Conservation (phyloP, 352 stramenopile genomes). For the Aphanomyces euteiches region DNA sequence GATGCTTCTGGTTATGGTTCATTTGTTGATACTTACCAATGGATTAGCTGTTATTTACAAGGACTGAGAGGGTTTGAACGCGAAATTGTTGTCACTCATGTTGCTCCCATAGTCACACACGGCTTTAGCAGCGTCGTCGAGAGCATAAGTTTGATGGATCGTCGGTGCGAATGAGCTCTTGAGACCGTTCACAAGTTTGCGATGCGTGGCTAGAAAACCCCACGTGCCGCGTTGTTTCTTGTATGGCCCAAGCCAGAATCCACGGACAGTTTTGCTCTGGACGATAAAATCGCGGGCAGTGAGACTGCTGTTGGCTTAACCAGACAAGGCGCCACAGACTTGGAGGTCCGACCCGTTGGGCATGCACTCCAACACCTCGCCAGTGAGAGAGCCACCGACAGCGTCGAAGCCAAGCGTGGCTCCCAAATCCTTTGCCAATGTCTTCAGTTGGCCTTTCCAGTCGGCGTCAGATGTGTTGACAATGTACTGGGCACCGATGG, state of each 20-base stretch:
- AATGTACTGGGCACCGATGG: no score
- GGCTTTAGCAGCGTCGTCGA: conserved; percentile 13
- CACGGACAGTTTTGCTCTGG: conserved; percentile 17
- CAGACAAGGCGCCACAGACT: conserved; percentile 30
- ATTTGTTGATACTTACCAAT: no score
- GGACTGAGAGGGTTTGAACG: conserved; percentile 21
- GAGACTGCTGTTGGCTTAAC: conserved; percentile 9
- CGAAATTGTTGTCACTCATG: conserved; percentile 30
- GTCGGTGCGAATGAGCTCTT: conserved; percentile 21
- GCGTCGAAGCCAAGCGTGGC: no score
- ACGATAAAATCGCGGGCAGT: conserved; percentile 20
- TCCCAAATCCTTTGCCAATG: no score
- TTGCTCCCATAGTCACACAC: conserved; percentile 20
- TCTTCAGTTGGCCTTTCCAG: no score
- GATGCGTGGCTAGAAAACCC: conserved; percentile 8
- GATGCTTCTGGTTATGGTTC: no score
- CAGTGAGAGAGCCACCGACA: no score
- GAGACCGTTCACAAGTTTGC: conserved; percentile 14
- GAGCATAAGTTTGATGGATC: conserved; percentile 9
- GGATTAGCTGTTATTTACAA: not conserved
- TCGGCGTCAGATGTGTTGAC: no score
- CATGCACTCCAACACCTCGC: no score
- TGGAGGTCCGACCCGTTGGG: conserved; percentile 1
- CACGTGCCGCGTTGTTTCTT: conserved; percentile 11
- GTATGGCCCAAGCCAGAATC: conserved; percentile 25